Evolutionary conservation across 495 filamentous ascomycete species (phyloP), one percentile per base, ranked within the genome.

Genomic region (Talaromyces stipitatus): DNA sequence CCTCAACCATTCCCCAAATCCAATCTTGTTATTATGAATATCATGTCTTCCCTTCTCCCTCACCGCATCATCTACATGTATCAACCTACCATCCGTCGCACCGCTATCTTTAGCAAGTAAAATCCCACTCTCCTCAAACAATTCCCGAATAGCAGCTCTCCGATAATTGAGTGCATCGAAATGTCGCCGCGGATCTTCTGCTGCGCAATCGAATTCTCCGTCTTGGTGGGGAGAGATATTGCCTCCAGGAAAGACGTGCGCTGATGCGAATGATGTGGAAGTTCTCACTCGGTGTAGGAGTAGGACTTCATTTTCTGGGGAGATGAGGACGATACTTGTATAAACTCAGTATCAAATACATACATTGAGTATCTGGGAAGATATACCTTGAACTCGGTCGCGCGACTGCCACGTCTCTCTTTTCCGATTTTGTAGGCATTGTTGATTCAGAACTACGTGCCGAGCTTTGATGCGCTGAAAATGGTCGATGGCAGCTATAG

Each of bases 191-290:
- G 63, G 59, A 32, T 69, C 65, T 5, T 77, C 72, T 6, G 63
- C 64, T 0, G 75, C 65, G 0, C 68, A 63, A 5, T 83, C 82
- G 26, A 84, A 75, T 0, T 70, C 59, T 7, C 85, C 89, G 57
- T 96, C 90, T 57, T 90, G 85, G 41, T 82, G 80, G 0, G 71
- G 53, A 0, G 87, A 87, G 7, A 95, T 73, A 60, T 94, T 91
- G 0, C 94, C 94, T n/a, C 94, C 94, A 0, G 94, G 94, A 63
- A 98, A 98, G 56, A 98, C 94, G 65, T 97, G 91, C 0, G 92
- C 92, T 0, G 89, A 92, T 12, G 94, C 81, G 60, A 97, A 98
- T 22, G 91, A 86, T 5, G 79, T 82, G 2, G 91, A 92, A 1
- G 84, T 88, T 50, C 85, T 76, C 11, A 96, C 90, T 53, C 94